Conservation (phyloP, 2,329 filamentous ascomycete genomes). For the Helotiales sp. region DNA sequence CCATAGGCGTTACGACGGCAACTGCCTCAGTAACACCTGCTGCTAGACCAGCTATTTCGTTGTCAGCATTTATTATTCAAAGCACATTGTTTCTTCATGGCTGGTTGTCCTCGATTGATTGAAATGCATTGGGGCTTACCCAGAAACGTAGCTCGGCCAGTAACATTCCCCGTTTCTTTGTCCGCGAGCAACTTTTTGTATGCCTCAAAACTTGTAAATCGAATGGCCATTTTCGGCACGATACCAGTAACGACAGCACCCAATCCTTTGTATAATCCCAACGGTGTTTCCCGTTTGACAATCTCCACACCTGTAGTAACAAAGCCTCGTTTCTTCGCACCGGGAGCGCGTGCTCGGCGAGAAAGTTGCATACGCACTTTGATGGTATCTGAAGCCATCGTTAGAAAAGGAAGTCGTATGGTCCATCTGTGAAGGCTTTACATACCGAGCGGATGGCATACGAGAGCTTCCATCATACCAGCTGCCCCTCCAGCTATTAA, state of each 20-base stretch:
- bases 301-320: constrained; percentile 85
- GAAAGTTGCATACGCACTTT: constrained; percentile 99
- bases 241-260: constrained; percentile 96
- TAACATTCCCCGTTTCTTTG: constrained; percentile 68
- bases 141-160: constrained; percentile 73
- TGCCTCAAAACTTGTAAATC: constrained; percentile 94
- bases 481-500: constrained; percentile 86
- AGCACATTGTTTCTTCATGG: too few species aligned
- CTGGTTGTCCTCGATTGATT: too few species aligned
- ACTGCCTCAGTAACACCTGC: constrained; percentile 97
- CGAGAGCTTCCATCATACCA: constrained; percentile 99
- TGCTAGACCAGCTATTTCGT: constrained; percentile 73
- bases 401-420: background rate
- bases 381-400: constrained; percentile 73
- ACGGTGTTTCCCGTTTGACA: constrained; percentile 83
- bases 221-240: constrained; percentile 98
- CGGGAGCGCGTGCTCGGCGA: constrained; percentile 78
- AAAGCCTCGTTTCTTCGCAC: constrained; percentile 85
- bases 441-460: constrained; percentile 89
- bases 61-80: constrained; percentile 22
- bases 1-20: constrained; percentile 96
- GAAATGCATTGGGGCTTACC: constrained; percentile 55
- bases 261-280: constrained; percentile 97
- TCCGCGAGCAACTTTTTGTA: constrained; percentile 87
- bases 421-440: constrained; percentile 5